Evolutionary conservation across 1,284 basidiomycete genomes (phyloP).

Genomic region (Leccinum brunneo-olivaceum): DNA sequence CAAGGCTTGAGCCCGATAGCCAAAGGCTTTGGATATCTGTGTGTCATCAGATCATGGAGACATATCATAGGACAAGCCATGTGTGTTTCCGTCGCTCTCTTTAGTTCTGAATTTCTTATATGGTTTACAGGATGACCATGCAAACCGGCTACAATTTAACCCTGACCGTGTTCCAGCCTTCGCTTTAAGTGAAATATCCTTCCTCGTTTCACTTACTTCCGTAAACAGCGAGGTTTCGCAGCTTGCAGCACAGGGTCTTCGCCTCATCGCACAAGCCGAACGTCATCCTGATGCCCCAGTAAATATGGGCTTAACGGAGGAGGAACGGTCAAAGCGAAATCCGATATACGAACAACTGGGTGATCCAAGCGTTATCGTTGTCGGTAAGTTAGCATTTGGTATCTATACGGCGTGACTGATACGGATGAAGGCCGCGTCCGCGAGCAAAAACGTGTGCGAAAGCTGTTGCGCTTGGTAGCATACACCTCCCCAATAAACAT

Average conservation of each 20-base stretch:
- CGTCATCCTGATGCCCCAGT: conserved; percentile 49
- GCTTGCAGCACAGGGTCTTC: conserved; percentile 60
- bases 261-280: conserved; percentile 60
- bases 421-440: conserved; percentile 51
- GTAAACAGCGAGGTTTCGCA: conserved; percentile 59
- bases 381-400: conserved; percentile 44
- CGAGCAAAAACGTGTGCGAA: conserved; percentile 76
- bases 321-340: conserved; percentile 59
- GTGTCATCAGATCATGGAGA: conserved; percentile 51
- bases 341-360: conserved; percentile 73
- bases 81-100: conserved; percentile 29
- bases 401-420: conserved; percentile 4
- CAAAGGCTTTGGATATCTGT: conserved; percentile 66
- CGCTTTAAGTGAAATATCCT: conserved; percentile 61
- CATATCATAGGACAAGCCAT: conserved; percentile 44
- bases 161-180: conserved; percentile 53
- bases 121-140: conserved; percentile 35
- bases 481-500: conserved; percentile 60
- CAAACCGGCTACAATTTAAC: conserved; percentile 43
- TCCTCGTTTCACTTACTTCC: conserved; percentile 64
- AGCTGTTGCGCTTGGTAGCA: conserved; percentile 59
- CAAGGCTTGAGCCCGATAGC: conserved; percentile 50
- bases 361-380: conserved; percentile 59
- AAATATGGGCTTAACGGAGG: conserved; percentile 44
- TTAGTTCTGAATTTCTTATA: conserved; percentile 4